Evolutionary conservation across 306 rosid genomes (phyloP), one percentile per base, ranked within the genome.

Genomic region (Vigna angularis): DNA sequence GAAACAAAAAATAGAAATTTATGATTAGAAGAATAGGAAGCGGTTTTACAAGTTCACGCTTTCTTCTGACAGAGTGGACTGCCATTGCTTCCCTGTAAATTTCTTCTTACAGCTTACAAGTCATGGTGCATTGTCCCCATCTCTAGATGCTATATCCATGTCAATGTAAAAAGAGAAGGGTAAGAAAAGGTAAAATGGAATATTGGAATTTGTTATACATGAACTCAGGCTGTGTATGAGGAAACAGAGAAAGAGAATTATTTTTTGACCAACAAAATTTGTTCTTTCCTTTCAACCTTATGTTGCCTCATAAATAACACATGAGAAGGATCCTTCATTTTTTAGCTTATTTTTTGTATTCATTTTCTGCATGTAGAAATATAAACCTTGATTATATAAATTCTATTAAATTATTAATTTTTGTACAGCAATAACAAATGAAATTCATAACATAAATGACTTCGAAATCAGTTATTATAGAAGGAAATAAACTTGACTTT

Each of bases 81-180:
- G 49, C 15, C 49, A 44, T 66, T 77, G 75, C 62, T 36, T 17
- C 74, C 20, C 74, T 68, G 45, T 66, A 63, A 45, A 57, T 58
- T 74, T 73, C 83, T 75, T 82, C 65, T 82, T 55, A 6, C 75
- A 80, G 82, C 86, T 83, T 63, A 52, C 55, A 42, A 68, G 57
- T 74, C 63, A 72, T 51, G 61, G 72, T 51, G 70, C 66, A 51
- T 61, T 66, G 69, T 72, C 72, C 72, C 67, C 53, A 50, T 67
- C 42, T 67, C 48, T 58, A 61, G 70, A 47, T 52, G 74, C 83
- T 34, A 75, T 8, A 62, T 68, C 59, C 70, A 66, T 71, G 67
- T 49, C 79, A 71, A 81, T 67, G 83, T 30, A 45, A 34, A 49
- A 57, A 64, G 9, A 17, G 57, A 28, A 58, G 70, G 64, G 56